Evolutionary conservation across 192 early-diverging fungal genomes (phyloP).

Genomic region (Rhizophagus clarus): DNA sequence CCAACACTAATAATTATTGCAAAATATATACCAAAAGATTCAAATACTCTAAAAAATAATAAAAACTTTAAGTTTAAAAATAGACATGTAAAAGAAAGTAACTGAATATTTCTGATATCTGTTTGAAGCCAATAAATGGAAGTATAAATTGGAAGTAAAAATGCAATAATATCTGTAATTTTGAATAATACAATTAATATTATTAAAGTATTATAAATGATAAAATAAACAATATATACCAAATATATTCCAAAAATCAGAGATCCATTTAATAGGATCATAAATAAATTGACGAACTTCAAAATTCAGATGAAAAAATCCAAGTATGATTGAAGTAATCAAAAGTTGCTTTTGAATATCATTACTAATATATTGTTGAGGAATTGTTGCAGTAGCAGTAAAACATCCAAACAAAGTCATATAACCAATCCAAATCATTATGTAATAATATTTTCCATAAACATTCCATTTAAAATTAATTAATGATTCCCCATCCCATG

Average conservation of each 20-base stretch:
- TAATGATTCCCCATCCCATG: neutral
- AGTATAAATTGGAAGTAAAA: neutral
- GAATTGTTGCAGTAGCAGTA: neutral
- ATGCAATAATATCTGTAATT: neutral
- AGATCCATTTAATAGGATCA: neutral
- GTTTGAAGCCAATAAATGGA: neutral
- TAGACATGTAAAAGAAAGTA: too few species aligned
- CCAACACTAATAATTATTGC: neutral
- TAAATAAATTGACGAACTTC: neutral
- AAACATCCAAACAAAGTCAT: neutral
- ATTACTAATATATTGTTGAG: neutral
- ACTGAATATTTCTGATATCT: too few species aligned
- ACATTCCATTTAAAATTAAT: conserved; percentile 2
- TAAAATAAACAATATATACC: neutral
- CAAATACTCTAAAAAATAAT: too few species aligned
- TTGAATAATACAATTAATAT: neutral
- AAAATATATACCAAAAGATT: too few species aligned
- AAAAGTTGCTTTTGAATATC: neutral
- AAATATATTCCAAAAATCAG: neutral
- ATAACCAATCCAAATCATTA: neutral
- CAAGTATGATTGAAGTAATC: neutral
- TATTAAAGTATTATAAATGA: neutral
- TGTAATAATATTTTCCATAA: conserved; percentile 5
- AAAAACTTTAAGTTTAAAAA: too few species aligned
- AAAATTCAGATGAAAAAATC: neutral